Percentiles rank a stretch among this genome's conserved stretches.
Evolutionary conservation across 2,329 filamentous ascomycete species (phyloP).

Genomic region (Apiospora aurea): DNA sequence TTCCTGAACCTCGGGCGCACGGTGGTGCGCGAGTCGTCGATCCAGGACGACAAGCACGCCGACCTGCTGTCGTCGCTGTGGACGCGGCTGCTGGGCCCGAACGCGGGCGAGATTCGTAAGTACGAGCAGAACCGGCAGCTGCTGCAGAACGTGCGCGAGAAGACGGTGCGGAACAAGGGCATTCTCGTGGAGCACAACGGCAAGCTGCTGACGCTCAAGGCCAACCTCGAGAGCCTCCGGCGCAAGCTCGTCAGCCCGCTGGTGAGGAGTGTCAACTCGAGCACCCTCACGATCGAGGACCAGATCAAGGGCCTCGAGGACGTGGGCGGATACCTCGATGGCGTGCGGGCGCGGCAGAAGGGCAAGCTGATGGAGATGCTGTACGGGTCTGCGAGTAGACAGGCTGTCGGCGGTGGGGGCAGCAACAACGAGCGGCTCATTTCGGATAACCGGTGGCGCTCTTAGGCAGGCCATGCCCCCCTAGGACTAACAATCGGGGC

Average conservation of each 20-base stretch:
- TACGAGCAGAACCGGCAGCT: constrained; percentile 90
- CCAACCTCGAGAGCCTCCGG: constrained; percentile 84
- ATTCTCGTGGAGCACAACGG: constrained; percentile 87
- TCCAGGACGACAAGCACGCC: constrained; percentile 80
- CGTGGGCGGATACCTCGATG: constrained; percentile 79
- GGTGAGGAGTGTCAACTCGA: constrained; percentile 72
- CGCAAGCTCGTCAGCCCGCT: constrained; percentile 85
- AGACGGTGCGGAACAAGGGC: constrained; percentile 86
- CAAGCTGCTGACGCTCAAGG: constrained; percentile 82
- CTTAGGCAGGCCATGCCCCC: not conserved
- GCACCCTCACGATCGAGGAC: constrained; percentile 78
- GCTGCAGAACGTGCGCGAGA: constrained; percentile 78
- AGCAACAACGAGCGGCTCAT: constrained; percentile 43
- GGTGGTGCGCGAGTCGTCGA: constrained; percentile 82
- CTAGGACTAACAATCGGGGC: not conserved
- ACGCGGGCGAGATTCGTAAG: constrained; percentile 79
- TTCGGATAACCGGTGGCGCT: constrained; percentile 34
- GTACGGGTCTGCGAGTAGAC: constrained; percentile 59
- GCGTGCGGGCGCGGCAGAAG: constrained; percentile 80
- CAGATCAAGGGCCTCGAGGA: constrained; percentile 85
- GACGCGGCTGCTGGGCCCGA: constrained; percentile 82
- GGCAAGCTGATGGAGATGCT: constrained; percentile 82
- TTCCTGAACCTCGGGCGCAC: constrained; percentile 88
- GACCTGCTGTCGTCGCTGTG: constrained; percentile 86
- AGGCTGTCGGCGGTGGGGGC: constrained; percentile 31